Base-by-base conservation (phyloP, 805 yeast species). In the Yarrowia porcina region DNA sequence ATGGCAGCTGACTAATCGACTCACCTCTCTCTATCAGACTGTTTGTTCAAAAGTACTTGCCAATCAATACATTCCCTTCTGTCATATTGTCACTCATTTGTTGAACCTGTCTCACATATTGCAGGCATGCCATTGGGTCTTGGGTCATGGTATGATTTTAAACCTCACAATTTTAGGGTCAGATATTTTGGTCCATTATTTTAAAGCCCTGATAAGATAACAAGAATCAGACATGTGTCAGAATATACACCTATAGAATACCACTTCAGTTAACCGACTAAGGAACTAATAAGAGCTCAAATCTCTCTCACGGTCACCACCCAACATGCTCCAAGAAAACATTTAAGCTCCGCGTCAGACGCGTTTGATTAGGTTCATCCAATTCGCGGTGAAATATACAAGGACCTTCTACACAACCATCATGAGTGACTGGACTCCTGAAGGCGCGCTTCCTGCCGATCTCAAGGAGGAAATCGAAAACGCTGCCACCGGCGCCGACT, bases 371-470 rank as follows among this genome's bases (percentile, higher is more conserved):
- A 33, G 36, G 36, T 60, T 61, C 18, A 17, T 13, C 36, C 20
- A 30, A 11, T 45, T 45, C 52, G 15, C 18, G 36, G 52, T 45
- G 36, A 45, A 20, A 28, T 35, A 6, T 28, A 7, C 25, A 11
- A 17, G 23, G 15, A 30, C 11, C 36, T 28, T 20, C 36, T 17
- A 18, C 36, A 18, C 33, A 20, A n/a, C 8, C 35, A 47, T 13
- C 45, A 35, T 62, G 39, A 56, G 42, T 25, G 59, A 52, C 25
- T 52, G 59, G 59, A 52, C 59, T 25, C 59, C 59, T 11, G 59
- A 52, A 36, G 44, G 32, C 18, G 59, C 59, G 7, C 59, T 52
- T 36, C 59, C 59, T 7, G 33, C 21, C 12, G 59, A 52, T 10
- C 42, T 52, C 23, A 21, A 21, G 17, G 44, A 25, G 18, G 59